These are phyloP conservation scores for Stachybotrys chlorohalonatus DNA, from an alignment of 2,329 filamentous ascomycete species.

Conservation along the genomic window DNA sequence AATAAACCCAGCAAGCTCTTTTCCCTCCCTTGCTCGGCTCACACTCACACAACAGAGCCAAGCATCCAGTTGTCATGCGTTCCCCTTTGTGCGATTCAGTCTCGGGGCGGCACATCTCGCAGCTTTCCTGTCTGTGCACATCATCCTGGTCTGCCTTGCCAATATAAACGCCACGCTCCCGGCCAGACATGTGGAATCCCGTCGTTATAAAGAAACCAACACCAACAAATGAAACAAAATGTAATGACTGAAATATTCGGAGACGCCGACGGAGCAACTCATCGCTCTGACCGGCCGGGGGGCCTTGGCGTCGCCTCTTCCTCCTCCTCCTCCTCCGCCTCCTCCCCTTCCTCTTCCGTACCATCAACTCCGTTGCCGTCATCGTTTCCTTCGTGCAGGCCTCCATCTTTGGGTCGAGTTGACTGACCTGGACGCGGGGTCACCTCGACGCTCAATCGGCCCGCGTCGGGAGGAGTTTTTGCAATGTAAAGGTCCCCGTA, in stretches of 20 bases:
- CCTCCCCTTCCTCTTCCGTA: neutral
- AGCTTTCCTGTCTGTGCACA: neutral
- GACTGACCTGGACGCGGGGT: constrained; percentile 31
- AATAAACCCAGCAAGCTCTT: too few relatives aligned
- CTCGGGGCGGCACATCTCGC: neutral
- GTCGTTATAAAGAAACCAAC: neutral
- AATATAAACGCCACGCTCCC: constrained; percentile 5
- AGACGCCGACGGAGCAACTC: neutral
- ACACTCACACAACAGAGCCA: too few relatives aligned
- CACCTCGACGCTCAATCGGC: constrained; percentile 24
- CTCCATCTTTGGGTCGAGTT: constrained; percentile 5
- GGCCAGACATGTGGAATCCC: constrained; percentile 4
- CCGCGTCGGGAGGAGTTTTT: constrained; percentile 15
- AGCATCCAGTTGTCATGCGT: too few relatives aligned
- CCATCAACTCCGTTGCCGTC: neutral
- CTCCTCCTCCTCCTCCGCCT: constrained; percentile 20
- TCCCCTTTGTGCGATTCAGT: too few relatives aligned
- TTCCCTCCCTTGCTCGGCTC: too few relatives aligned
- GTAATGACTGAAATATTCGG: neutral
- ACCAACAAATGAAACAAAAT: constrained; percentile 5
- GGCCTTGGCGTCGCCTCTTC: constrained; percentile 34
- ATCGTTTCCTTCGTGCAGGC: constrained; percentile 1
- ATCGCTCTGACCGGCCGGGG: constrained; percentile 11
- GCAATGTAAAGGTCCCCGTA: constrained; percentile 4
- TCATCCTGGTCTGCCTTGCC: neutral